A percentile compares a stretch with the other conserved stretches of the same genome.
Conservation (phyloP, 2,329 filamentous ascomycete species). For the Ilyonectria destructans region DNA sequence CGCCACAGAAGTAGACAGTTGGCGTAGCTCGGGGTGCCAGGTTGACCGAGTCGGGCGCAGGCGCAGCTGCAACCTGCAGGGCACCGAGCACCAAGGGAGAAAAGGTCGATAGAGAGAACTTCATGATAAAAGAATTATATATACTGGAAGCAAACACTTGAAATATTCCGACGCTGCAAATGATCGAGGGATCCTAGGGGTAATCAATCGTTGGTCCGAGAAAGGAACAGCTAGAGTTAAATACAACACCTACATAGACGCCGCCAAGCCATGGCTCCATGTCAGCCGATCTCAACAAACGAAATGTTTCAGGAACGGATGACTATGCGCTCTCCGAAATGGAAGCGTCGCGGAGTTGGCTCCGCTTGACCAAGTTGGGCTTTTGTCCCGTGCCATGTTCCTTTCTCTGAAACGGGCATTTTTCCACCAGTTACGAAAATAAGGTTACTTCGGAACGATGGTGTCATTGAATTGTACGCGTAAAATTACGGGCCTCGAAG, state of each 20-base stretch:
- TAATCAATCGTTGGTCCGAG: not conserved
- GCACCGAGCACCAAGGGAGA: constrained; percentile 38
- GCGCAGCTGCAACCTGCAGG: constrained; percentile 32
- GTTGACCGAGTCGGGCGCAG: constrained; percentile 20
- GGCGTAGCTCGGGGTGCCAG: constrained; percentile 32
- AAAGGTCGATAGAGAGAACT: constrained; percentile 37
- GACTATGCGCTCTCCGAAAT: constrained; percentile 16
- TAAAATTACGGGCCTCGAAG: not conserved
- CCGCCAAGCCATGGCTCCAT: not conserved
- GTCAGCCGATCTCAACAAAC: constrained; percentile 19
- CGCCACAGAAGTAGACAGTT: constrained; percentile 72
- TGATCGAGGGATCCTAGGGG: not conserved
- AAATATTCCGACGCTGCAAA: not conserved
- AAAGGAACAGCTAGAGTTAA: not conserved
- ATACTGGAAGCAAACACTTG: not conserved
- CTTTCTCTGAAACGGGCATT: constrained; percentile 23
- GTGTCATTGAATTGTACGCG: not conserved
- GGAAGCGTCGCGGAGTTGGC: constrained; percentile 21
- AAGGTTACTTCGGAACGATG: not conserved
- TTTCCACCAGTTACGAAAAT: constrained; percentile 28
- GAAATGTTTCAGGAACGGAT: constrained; percentile 1
- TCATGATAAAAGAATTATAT: constrained; percentile 38
- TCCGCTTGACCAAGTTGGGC: constrained; percentile 37
- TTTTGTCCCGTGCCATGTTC: constrained; percentile 18
- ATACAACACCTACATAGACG: not conserved